A percentile compares a stretch with the other conserved stretches of the same genome.
Conservation (phyloP, 2,329 filamentous ascomycete genomes). For the Colletotrichum liaoningense region DNA sequence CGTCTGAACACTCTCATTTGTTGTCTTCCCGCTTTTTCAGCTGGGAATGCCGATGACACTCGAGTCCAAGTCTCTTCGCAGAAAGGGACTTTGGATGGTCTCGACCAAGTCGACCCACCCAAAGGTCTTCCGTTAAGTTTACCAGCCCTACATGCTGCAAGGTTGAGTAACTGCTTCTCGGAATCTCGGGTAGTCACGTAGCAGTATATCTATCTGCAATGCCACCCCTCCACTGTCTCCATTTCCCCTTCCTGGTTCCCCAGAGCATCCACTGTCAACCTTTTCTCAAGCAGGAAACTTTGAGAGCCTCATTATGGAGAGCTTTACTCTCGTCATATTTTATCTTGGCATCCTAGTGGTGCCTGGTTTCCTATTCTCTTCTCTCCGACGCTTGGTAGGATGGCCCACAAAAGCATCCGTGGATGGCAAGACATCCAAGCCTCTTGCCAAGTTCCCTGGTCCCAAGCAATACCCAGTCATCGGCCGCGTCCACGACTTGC, state of each 20-base stretch:
- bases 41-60: not conserved
- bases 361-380: slow-evolving; percentile 56
- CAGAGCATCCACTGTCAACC: too few species aligned
- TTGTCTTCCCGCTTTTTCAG: not conserved
- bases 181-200: not conserved
- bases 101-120: not conserved
- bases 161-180: not conserved
- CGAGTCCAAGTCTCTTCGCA: not conserved
- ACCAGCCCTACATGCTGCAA: not conserved
- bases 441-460: slow-evolving; percentile 52
- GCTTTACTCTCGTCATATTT: slow-evolving; percentile 51
- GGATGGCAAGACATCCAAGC: slow-evolving; percentile 34
- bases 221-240: not conserved
- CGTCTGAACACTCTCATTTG: not conserved
- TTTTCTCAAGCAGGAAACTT: too few species aligned
- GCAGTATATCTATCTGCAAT: not conserved
- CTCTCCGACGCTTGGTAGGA: slow-evolving; percentile 50
- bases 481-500: slow-evolving; percentile 60
- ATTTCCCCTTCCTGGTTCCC: not conserved
- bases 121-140: not conserved
- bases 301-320: slow-evolving; percentile 47
- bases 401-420: slow-evolving; percentile 39
- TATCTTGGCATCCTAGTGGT: slow-evolving; percentile 54
- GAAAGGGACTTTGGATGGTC: not conserved
- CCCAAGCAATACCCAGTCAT: slow-evolving; percentile 60